Evolutionary conservation across 2,329 filamentous ascomycete species (phyloP).

Genomic region (Trichoderma koningii): DNA sequence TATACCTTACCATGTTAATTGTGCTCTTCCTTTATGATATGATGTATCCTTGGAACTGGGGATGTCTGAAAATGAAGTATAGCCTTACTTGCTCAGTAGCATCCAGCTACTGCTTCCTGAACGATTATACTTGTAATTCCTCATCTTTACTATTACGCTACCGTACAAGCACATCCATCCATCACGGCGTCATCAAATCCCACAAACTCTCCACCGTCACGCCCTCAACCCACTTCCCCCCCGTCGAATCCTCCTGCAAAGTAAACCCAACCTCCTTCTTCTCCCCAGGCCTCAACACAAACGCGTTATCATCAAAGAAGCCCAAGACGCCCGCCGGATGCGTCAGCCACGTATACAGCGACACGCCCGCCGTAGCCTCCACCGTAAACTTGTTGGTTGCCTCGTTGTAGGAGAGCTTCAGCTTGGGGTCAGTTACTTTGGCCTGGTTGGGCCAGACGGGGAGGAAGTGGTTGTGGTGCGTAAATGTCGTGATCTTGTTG

Average conservation of each 20-base stretch:
- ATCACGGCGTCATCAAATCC: conserved; percentile 27
- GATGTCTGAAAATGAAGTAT: too few relatives aligned
- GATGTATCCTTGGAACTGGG: too few relatives aligned
- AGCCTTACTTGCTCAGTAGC: too few relatives aligned
- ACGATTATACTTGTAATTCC: too few relatives aligned
- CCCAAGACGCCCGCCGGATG: conserved; percentile 28
- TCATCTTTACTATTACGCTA: too few relatives aligned
- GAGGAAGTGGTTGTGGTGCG: conserved; percentile 27
- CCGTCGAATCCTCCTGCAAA: conserved; percentile 24
- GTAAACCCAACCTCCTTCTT: conserved; percentile 29
- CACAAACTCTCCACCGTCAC: conserved; percentile 30
- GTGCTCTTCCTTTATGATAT: too few relatives aligned
- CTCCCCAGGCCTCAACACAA: conserved; percentile 27
- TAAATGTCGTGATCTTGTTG: conserved; percentile 18
- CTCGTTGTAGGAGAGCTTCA: conserved; percentile 22
- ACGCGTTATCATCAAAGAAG: conserved; percentile 31
- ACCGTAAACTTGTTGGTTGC: conserved; percentile 27
- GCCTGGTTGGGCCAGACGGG: conserved; percentile 29
- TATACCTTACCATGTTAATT: too few relatives aligned
- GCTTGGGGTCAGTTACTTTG: conserved; percentile 27
- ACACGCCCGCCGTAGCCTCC: conserved; percentile 28
- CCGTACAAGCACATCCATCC: too few relatives aligned
- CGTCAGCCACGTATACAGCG: conserved; percentile 30
- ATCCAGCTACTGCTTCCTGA: too few relatives aligned
- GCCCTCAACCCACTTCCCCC: conserved; percentile 27